phyloP scores from a whole-genome alignment of 2,329 filamentous ascomycete species.

The Stagonosporopsis cucurbitacearum region DNA sequence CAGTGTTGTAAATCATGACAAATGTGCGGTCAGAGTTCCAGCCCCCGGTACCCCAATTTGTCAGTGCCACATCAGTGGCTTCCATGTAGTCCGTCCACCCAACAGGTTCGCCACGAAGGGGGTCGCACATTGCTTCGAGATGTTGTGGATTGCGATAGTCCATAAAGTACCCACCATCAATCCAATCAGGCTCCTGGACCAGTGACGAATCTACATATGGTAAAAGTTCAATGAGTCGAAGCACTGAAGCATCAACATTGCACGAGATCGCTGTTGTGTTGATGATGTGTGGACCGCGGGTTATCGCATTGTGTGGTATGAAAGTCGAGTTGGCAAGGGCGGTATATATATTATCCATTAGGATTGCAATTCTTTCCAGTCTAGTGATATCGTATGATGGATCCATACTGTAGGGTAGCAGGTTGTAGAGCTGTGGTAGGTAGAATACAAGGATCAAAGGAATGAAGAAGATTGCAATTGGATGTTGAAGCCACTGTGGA shows the following conservation, averaged over 20 bases:
- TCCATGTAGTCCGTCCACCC: conserved; percentile 14
- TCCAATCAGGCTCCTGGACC: conserved; percentile 16
- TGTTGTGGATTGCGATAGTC: conserved; percentile 19
- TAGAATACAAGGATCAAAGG: conserved; percentile 12
- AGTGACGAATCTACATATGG: conserved; percentile 21
- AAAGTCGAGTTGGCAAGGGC: conserved; percentile 21
- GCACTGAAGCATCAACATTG: conserved; percentile 12
- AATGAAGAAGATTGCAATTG: conserved; percentile 14
- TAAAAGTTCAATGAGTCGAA: conserved; percentile 24
- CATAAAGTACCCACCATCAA: conserved; percentile 22
- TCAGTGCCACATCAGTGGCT: conserved; percentile 14
- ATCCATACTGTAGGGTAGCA: neutral
- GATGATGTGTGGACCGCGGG: conserved; percentile 22
- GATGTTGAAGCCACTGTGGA: conserved; percentile 18
- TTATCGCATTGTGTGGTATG: conserved; percentile 21
- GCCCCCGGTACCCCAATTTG: conserved; percentile 19
- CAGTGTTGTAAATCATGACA: conserved; percentile 22
- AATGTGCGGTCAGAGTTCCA: conserved; percentile 21
- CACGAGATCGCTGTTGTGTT: conserved; percentile 20
- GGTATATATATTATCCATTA: conserved; percentile 24
- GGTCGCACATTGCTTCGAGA: conserved; percentile 8
- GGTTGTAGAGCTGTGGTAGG: conserved; percentile 10
- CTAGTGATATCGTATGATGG: conserved; percentile 16
- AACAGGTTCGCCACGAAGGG: neutral
- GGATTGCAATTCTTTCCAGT: conserved; percentile 15